Evolutionary conservation across 139 green algal species (phyloP).

Genomic region (Closterium sp.): DNA sequence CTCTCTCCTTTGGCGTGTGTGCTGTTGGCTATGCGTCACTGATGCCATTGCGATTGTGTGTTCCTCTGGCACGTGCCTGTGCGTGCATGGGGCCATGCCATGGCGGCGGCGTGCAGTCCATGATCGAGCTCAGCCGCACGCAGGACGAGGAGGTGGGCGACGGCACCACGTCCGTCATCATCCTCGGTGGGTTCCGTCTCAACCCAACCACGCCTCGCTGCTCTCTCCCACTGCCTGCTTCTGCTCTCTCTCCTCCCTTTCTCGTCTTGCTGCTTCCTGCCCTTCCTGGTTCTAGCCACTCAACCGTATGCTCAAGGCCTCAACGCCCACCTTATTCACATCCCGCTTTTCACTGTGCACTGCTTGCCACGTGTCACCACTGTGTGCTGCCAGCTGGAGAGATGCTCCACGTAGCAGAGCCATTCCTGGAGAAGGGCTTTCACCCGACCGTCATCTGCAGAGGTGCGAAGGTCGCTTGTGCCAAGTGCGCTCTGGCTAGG

Average conservation of each 20-base stretch:
- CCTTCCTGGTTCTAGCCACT: too few relatives aligned
- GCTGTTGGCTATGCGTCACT: too few relatives aligned
- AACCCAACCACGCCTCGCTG: neutral
- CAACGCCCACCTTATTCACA: too few relatives aligned
- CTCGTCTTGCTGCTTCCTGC: neutral
- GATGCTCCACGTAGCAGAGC: conserved; percentile 89
- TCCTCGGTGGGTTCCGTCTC: conserved; percentile 68
- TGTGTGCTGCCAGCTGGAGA: conserved; percentile 68
- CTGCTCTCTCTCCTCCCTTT: neutral
- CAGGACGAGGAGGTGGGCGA: conserved; percentile 99
- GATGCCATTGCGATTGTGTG: too few relatives aligned
- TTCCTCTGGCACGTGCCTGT: too few relatives aligned
- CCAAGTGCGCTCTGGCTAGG: too few relatives aligned
- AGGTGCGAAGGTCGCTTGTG: too few relatives aligned
- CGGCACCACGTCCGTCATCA: conserved; percentile 99
- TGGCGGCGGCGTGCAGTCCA: too few relatives aligned
- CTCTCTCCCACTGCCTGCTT: neutral
- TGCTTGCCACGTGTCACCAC: neutral
- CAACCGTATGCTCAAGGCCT: too few relatives aligned
- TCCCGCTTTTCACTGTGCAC: too few relatives aligned
- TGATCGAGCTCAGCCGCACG: conserved; percentile 96
- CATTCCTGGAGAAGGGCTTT: conserved; percentile 87
- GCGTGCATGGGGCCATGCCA: too few relatives aligned
- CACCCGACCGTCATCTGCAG: conserved; percentile 93
- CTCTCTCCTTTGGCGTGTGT: too few relatives aligned